Percentiles rank a stretch among this genome's conserved stretches.
These are phyloP conservation scores for Cryptomeria japonica DNA, from an alignment of 75 land plant species.

Conservation along the genomic window DNA sequence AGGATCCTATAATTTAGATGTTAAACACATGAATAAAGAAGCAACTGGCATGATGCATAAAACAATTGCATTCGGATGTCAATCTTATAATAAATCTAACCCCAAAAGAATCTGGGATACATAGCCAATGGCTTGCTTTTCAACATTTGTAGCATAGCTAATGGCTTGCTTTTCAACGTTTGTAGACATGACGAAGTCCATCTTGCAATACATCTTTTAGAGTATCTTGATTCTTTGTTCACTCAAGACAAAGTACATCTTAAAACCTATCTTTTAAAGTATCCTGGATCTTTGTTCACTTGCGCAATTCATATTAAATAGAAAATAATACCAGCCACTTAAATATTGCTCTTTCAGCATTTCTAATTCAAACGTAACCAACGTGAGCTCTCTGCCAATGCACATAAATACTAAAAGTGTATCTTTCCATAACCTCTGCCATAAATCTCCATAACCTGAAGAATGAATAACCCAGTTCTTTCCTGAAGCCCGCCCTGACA, in stretches of 20 bases:
- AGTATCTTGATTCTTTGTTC: not conserved
- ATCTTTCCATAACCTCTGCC: not conserved
- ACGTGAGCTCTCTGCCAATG: not conserved
- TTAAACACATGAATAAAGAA: not conserved
- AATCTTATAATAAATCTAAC: not conserved
- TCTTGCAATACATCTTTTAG: not conserved
- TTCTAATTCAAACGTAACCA: not conserved
- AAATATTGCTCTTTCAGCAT: not conserved
- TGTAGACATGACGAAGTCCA: not conserved
- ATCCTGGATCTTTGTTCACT: not conserved
- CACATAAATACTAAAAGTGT: too few relatives aligned
- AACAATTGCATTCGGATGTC: not conserved
- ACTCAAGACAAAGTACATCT: not conserved
- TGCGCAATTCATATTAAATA: not conserved
- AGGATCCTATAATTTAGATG: not conserved
- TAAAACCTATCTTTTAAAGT: not conserved
- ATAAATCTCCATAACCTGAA: not conserved
- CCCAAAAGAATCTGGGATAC: not conserved
- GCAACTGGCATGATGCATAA: not conserved
- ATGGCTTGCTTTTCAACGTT: too few relatives aligned
- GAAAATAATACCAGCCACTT: not conserved
- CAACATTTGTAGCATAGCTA: not conserved
- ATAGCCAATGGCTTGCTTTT: not conserved
- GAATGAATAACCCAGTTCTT: not conserved
- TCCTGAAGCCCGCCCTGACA: slow-evolving; percentile 20